Conservation (phyloP, 768 basidiomycete genomes). For the Rubroboletus satanas region DNA sequence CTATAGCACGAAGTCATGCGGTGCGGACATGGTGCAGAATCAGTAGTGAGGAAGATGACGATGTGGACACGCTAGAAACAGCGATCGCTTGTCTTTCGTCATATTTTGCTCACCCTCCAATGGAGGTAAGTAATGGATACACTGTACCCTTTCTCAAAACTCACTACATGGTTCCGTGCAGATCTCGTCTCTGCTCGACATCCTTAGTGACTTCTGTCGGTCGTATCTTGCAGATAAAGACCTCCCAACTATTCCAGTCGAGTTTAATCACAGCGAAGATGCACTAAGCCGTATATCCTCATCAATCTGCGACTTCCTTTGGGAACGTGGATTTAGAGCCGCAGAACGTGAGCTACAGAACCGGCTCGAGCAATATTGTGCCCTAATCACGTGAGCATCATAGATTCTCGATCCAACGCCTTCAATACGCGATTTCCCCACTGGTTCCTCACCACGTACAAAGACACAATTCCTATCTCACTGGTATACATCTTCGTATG, state of each 20-base stretch:
- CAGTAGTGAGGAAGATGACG: conserved; percentile 3
- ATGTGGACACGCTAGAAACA: conserved; percentile 37
- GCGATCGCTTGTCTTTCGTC: conserved; percentile 49
- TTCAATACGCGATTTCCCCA: conserved; percentile 60
- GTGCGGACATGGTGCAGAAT: conserved; percentile 36
- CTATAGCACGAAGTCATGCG: conserved; percentile 42
- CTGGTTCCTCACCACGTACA: conserved; percentile 47
- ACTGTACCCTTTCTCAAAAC: background rate
- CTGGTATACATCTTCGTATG: conserved; percentile 56
- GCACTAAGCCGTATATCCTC: conserved; percentile 31
- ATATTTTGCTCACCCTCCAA: conserved; percentile 45
- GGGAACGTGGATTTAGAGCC: conserved; percentile 43
- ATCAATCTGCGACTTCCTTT: conserved; percentile 51
- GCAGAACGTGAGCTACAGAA: conserved; percentile 36
- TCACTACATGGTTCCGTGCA: conserved; percentile 17
- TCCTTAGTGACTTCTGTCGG: conserved; percentile 39
- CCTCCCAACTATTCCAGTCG: conserved; percentile 27
- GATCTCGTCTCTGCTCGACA: conserved; percentile 40
- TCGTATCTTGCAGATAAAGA: conserved; percentile 32
- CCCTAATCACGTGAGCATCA: background rate
- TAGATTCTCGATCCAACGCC: conserved; percentile 39
- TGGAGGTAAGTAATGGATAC: conserved; percentile 34
- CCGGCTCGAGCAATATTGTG: background rate
- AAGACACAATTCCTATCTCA: conserved; percentile 54
- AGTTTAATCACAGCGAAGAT: conserved; percentile 33